phyloP scores from a whole-genome alignment of 2,329 filamentous ascomycete genomes.

The Alternaria sp. region DNA sequence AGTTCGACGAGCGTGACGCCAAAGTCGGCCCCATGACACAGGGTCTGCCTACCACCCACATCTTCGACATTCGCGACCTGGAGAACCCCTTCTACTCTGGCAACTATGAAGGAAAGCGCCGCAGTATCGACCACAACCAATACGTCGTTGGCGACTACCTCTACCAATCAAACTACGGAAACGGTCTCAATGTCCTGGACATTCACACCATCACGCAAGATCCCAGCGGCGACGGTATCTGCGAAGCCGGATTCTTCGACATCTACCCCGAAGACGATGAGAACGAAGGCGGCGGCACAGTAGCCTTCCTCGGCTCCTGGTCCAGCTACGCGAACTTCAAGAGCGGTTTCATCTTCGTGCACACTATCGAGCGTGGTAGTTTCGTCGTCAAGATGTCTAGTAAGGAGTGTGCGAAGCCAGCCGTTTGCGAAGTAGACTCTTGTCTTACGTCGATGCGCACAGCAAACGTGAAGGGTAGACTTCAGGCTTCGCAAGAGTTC shows the following conservation, averaged over 20 bases:
- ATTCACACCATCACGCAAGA: slow-evolving; percentile 46
- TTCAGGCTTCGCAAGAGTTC: slow-evolving; percentile 24
- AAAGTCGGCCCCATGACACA: slow-evolving; percentile 37
- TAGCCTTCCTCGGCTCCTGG: slow-evolving; percentile 51
- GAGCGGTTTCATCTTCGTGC: slow-evolving; percentile 43
- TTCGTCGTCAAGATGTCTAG: slow-evolving; percentile 41
- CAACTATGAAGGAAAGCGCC: slow-evolving; percentile 44
- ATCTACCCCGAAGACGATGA: slow-evolving; percentile 51
- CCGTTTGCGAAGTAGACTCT: slow-evolving; percentile 25
- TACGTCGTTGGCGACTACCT: slow-evolving; percentile 47
- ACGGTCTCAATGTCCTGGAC: slow-evolving; percentile 47
- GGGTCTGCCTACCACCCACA: slow-evolving; percentile 39
- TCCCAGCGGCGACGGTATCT: slow-evolving; percentile 43
- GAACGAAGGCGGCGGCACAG: slow-evolving; percentile 38
- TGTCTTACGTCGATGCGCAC: slow-evolving; percentile 28
- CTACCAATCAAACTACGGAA: slow-evolving; percentile 51
- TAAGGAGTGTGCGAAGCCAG: slow-evolving; percentile 27
- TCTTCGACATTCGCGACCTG: slow-evolving; percentile 41
- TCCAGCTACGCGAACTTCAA: slow-evolving; percentile 46
- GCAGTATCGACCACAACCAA: slow-evolving; percentile 53
- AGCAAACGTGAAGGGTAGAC: slow-evolving; percentile 24
- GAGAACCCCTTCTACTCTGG: slow-evolving; percentile 46
- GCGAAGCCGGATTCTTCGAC: slow-evolving; percentile 51
- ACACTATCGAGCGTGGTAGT: slow-evolving; percentile 45
- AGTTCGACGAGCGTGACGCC: slow-evolving; percentile 40